Percentiles rank a stretch among this genome's conserved stretches.
Evolutionary conservation across 169 alveolate species (phyloP).

Genomic region (Eimeria falciformis): DNA sequence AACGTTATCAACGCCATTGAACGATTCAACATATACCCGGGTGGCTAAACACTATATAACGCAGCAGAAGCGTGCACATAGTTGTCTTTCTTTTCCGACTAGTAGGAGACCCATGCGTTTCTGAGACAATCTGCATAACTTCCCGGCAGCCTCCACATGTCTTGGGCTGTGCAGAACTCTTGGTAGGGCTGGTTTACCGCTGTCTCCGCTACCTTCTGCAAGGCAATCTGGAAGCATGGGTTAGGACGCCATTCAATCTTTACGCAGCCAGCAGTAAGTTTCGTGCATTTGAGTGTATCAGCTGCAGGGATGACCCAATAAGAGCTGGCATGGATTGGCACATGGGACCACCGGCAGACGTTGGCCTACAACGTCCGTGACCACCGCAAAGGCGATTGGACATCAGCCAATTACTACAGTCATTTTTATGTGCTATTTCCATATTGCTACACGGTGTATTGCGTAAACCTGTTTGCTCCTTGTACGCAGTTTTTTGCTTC

Average conservation of each 20-base stretch:
- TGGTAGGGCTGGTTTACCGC: conserved; percentile 76
- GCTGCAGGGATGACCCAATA: no score
- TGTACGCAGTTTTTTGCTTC: conserved; percentile 32
- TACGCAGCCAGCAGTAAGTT: conserved; percentile 67
- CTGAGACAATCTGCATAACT: no score
- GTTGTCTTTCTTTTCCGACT: neutral
- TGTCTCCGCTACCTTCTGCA: neutral
- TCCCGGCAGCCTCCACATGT: no score
- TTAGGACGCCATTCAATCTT: conserved; percentile 76
- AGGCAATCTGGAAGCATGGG: neutral
- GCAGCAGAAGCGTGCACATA: no score
- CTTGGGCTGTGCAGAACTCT: conserved; percentile 23
- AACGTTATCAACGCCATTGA: conserved; percentile 80
- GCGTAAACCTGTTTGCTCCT: neutral
- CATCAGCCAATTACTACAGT: no score
- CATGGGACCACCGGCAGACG: no score
- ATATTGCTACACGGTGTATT: no score
- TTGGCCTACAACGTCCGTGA: no score
- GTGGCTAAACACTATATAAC: neutral
- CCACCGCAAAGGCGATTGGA: no score
- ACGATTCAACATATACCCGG: conserved; percentile 83
- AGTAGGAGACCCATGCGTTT: neutral
- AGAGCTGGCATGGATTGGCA: no score
- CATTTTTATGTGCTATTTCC: no score
- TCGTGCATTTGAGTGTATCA: no score